Conservation (phyloP, 495 filamentous ascomycete species). For the Talaromyces trachyspermus region DNA sequence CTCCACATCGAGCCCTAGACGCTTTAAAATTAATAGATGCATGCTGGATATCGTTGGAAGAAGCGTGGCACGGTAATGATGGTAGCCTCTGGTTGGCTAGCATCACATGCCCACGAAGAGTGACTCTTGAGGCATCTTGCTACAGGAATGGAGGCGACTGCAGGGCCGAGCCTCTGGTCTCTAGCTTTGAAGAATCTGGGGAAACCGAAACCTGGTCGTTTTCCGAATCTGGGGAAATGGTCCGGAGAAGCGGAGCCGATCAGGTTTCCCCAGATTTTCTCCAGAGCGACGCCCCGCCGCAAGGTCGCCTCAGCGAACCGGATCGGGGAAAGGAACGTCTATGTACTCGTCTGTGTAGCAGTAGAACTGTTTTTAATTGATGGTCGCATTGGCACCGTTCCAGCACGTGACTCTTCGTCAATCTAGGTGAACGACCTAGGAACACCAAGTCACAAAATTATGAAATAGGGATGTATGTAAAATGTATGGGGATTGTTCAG, state of each 20-base stretch:
- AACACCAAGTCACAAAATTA: too few species aligned
- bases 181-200: not conserved
- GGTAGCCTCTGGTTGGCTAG: not conserved
- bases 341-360: too few species aligned
- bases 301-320: not conserved
- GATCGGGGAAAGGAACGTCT: not conserved
- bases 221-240: not conserved
- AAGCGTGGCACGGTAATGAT: not conserved
- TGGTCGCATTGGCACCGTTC: too few species aligned
- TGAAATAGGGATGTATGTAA: too few species aligned
- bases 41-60: not conserved
- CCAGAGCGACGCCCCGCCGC: not conserved
- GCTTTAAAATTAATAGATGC: not conserved
- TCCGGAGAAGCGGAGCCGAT: not conserved
- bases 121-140: not conserved
- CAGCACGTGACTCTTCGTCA: too few species aligned
- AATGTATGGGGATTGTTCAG: too few species aligned
- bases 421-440: too few species aligned
- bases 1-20: not conserved
- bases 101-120: not conserved
- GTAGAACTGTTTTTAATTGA: too few species aligned
- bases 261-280: not conserved
- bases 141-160: not conserved
- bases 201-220: not conserved
- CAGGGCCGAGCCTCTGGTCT: too few species aligned